Base-by-base conservation (phyloP, 1,139 yeast genomes). In the Sugiyamaella japonica region DNA sequence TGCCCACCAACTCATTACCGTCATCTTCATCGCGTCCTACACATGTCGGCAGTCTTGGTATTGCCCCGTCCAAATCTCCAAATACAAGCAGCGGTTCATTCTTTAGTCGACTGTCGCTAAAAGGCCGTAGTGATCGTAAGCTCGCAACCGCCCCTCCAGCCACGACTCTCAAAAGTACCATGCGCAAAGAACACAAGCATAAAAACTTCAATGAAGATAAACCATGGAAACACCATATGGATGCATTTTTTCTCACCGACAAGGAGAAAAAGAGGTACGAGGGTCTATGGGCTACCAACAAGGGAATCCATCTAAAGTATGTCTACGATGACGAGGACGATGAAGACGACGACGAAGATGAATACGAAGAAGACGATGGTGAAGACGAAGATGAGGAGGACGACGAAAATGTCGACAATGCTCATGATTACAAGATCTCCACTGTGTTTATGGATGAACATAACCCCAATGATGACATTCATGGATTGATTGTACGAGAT, bases 141-240 rank as follows among this genome's bases (percentile, higher is more conserved):
- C 15, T 12, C 6, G 44, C 13, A 16, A 40, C 46, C 17, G 36
- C 50, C 6, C 10, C 48, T 15, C 40, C 48, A 1, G 6, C 47
- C 10, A 32, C 34, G 17, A 49, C 29, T 12, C 48, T 54, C 17
- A 50, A 50, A 40, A 51, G 50, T 0, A 86, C 96, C 1, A 80
- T 89, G 84, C 75, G 96, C 52, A 82, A 82, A 60, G 77, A 78
- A 48, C 78, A 76, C 61, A 75, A 73, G 59, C 78, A 76, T 62
- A 71, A 76, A 43, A 68, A 72, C 20, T 91, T 93, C 69, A 86
- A 93, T 67, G 96, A 88, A 63, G 89, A 88, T 60, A 90, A 91
- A 69, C 98, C 98, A 0, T 93, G 99, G 98, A 93, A 91, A 65
- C 85, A 89, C 65, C 97, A 89, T 67, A 76, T 75, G 41, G 87